A percentile compares a stretch with the other conserved stretches of the same genome.
These are phyloP conservation scores for Bocquillonia castaneifolia DNA, from an alignment of 441 rosid genomes.

Conservation along the genomic window DNA sequence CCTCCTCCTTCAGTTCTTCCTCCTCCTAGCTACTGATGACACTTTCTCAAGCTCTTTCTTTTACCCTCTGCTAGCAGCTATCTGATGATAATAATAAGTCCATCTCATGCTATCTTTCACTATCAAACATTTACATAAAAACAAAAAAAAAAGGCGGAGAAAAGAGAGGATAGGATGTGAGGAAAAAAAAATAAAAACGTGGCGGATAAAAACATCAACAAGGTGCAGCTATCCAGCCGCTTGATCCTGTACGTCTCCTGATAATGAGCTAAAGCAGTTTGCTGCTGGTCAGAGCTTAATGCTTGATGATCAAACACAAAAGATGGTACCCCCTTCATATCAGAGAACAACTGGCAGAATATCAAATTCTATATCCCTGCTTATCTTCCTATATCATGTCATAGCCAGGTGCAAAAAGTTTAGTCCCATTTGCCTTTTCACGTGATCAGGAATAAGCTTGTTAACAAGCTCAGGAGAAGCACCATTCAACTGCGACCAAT, in stretches of 20 bases:
- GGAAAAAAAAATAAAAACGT: constrained; percentile 14
- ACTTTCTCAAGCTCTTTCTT: constrained; percentile 24
- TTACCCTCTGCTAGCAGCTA: constrained; percentile 32
- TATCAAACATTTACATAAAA: constrained; percentile 49
- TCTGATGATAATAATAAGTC: constrained; percentile 23
- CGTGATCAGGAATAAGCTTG: constrained; percentile 88
- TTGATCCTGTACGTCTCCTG: constrained; percentile 23
- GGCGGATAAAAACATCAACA: constrained; percentile 20
- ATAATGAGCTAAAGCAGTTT: constrained; percentile 19
- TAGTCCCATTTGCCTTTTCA: constrained; percentile 66
- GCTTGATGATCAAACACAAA: constrained; percentile 29
- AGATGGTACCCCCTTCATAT: constrained; percentile 26
- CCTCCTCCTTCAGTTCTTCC: too few species aligned
- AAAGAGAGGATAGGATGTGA: constrained; percentile 1
- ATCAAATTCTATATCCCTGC: constrained; percentile 11
- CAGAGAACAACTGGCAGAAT: constrained; percentile 26
- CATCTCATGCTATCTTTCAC: constrained; percentile 40
- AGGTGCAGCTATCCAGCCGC: constrained; percentile 32
- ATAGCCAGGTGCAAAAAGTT: constrained; percentile 62
- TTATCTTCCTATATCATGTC: constrained; percentile 27
- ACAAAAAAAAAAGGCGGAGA: constrained; percentile 23
- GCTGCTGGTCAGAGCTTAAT: constrained; percentile 38
- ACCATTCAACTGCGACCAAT: constrained; percentile 48
- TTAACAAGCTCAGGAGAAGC: constrained; percentile 77
- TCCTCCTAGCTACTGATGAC: constrained; percentile 35